Evolutionary conservation across 129 eudicot species (phyloP).

Genomic region (Heracleum sosnowskyi): DNA sequence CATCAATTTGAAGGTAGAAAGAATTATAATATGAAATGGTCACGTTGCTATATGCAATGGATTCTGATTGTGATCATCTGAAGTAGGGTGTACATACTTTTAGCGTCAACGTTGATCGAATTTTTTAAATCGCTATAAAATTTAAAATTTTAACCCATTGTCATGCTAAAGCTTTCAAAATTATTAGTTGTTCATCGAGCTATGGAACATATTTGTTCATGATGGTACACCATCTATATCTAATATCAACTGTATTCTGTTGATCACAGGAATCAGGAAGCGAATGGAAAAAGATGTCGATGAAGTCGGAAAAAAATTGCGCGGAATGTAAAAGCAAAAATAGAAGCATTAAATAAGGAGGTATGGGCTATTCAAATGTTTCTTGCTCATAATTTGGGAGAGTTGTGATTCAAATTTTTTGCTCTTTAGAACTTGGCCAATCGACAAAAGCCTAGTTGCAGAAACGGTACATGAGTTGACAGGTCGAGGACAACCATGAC

Average conservation of each 20-base stretch:
- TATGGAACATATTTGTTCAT: background rate
- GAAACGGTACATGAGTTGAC: constrained; percentile 86
- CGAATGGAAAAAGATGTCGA: constrained; percentile 94
- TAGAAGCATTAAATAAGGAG: constrained; percentile 64
- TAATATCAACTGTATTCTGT: background rate
- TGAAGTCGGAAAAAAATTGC: constrained; percentile 90
- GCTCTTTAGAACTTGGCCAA: constrained; percentile 56
- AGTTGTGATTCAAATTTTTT: background rate
- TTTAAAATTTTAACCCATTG: background rate
- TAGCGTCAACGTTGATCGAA: background rate
- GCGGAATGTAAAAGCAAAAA: too few species aligned
- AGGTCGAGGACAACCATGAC: constrained; percentile 76
- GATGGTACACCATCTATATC: background rate
- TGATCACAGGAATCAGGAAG: constrained; percentile 73
- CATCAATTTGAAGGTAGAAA: background rate
- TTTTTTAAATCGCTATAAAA: background rate
- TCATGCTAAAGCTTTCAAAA: too few species aligned
- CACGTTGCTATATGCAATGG: background rate
- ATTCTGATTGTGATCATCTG: background rate
- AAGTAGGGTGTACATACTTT: background rate
- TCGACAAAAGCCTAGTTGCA: constrained; percentile 84
- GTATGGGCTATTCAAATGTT: constrained; percentile 27
- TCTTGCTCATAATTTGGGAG: background rate
- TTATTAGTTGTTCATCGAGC: background rate
- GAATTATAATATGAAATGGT: too few species aligned